Evolutionary conservation across 2,329 filamentous ascomycete species (phyloP).

Genomic region (Diplodia corticola): DNA sequence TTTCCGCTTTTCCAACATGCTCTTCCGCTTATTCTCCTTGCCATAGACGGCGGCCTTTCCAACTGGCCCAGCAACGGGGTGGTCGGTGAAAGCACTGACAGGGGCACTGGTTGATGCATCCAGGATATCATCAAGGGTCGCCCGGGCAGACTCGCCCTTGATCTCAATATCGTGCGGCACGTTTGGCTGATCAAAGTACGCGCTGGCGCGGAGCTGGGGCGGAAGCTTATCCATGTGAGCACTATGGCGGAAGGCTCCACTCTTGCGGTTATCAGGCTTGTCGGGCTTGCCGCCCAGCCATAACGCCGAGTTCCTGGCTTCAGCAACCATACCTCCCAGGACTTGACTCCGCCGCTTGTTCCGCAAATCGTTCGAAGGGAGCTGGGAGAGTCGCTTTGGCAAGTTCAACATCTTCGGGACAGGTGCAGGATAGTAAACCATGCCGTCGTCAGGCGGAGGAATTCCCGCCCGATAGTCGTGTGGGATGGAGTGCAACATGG

Average conservation of each 20-base stretch:
- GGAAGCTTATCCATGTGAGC: conserved; percentile 59
- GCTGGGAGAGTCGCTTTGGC: conserved; percentile 80
- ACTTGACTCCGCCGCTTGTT: conserved; percentile 74
- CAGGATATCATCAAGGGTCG: conserved; percentile 86
- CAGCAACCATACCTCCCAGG: conserved; percentile 61
- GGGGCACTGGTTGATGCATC: conserved; percentile 86
- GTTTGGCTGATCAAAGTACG: conserved; percentile 77
- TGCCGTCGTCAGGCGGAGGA: conserved; percentile 68
- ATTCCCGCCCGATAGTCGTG: conserved; percentile 29
- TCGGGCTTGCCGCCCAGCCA: conserved; percentile 41
- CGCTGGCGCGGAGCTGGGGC: conserved; percentile 83
- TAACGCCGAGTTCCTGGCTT: conserved; percentile 54
- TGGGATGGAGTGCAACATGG: conserved; percentile 49
- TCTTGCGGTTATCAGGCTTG: conserved; percentile 30
- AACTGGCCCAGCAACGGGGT: conserved; percentile 75
- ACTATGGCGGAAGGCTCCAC: conserved; percentile 36
- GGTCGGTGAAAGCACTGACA: conserved; percentile 87
- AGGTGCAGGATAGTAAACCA: conserved; percentile 94
- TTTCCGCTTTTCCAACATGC: conserved; percentile 5
- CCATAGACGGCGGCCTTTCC: conserved; percentile 77
- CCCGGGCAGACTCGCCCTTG: conserved; percentile 78
- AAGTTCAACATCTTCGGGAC: conserved; percentile 93
- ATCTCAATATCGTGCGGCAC: conserved; percentile 57
- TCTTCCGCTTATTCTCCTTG: conserved; percentile 44
- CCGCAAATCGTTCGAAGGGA: conserved; percentile 62